Percentiles rank a stretch among this genome's conserved stretches.
These are phyloP conservation scores for Zoysia pacifica DNA, from an alignment of 176 grass and related monocot genomes.

Conservation along the genomic window DNA sequence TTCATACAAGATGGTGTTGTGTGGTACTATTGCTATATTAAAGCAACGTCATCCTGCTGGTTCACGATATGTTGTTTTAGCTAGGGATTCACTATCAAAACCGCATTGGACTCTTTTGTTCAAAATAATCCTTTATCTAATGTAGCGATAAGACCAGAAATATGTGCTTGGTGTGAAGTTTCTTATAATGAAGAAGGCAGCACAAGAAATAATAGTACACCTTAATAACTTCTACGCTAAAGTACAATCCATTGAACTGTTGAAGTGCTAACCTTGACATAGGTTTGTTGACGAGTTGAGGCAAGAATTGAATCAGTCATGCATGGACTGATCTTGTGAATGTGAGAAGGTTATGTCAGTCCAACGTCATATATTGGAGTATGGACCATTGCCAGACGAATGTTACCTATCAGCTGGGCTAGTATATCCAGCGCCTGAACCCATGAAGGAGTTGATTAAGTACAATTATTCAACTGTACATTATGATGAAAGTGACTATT, in stretches of 20 bases:
- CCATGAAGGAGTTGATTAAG: background rate
- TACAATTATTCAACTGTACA: constrained; percentile 3
- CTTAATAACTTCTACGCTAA: constrained; percentile 1
- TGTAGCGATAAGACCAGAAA: background rate
- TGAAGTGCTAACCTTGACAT: constrained; percentile 1
- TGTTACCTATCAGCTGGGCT: constrained; percentile 6
- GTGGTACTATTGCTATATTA: constrained; percentile 21
- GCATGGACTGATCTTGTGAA: background rate
- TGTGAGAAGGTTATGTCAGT: background rate
- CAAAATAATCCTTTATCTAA: constrained; percentile 4
- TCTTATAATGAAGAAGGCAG: background rate
- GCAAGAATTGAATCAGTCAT: background rate
- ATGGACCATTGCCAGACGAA: background rate
- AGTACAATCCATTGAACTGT: background rate
- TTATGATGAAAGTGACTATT: background rate
- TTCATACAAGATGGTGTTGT: background rate
- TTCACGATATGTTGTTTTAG: constrained; percentile 17
- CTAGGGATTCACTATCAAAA: constrained; percentile 25
- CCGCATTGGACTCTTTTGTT: background rate
- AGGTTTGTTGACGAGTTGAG: background rate
- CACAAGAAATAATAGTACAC: background rate
- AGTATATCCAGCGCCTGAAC: constrained; percentile 1
- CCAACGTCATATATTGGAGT: background rate
- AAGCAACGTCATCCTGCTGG: constrained; percentile 6
- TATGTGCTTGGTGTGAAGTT: constrained; percentile 1